Base-by-base conservation (phyloP, 805 yeast species). In the Zygotorulaspora danielsina region DNA sequence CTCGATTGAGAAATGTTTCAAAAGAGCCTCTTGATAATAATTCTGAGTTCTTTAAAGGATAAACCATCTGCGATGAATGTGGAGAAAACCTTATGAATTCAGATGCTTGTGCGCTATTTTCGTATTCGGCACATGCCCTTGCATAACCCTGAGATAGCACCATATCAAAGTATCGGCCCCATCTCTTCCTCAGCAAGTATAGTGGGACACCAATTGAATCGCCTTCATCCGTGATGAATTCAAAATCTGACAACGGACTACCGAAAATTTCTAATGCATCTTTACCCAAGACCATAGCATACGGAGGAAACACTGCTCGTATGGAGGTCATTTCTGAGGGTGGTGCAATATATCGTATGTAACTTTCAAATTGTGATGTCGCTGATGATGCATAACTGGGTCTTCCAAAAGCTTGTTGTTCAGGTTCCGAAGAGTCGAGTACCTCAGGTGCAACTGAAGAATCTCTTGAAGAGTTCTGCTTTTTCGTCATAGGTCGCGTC, bases 301-400 rank as follows among this genome's bases (percentile, higher is more conserved):
- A 77, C 1, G 86, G 79, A 2, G 89, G 86, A 50, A 84, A 80
- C 0, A 81, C 82, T 1, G 88, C 78, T 32, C 79, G 65, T 27
- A 81, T 75, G 1, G 84, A 78, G 18, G 84, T 76, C 49, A 80
- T 72, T 42, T 78, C 80, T 6, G 76, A 67, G 19, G 79, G 77
- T 1, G 90, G 90, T 0, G 89, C 85, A 19, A 81, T 78, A 57
- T 83, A 83, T 49, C 79, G 78, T 12, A 85, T 81, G 52, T 84
- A 84, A 21, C 78, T 85, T 37, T 75, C 82, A 55, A 83, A 84
- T 32, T 58, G 59, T 5, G 59, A 51, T 2, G 57, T 51, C 3
- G 52, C 19, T 21, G 43, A 45, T 4, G 57, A 42, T 11, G 53
- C 21, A 30, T 32, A 34, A 35, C 49, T 41, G 15, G 43, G 22